These are phyloP conservation scores for Catharanthus roseus DNA, from an alignment of 257 asterid genomes.

Conservation along the genomic window DNA sequence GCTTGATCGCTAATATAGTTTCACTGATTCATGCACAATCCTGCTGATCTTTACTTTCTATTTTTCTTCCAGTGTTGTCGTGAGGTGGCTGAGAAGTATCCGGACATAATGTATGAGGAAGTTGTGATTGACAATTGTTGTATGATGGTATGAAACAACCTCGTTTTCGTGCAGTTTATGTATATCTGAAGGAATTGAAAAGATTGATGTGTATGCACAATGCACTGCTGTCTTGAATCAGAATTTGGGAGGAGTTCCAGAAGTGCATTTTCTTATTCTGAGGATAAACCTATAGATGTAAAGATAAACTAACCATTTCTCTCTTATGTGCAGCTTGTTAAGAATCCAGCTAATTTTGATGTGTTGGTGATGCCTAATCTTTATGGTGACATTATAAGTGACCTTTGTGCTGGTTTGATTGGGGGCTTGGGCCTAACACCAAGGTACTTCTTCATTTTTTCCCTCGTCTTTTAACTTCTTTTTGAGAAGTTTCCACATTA, in stretches of 20 bases:
- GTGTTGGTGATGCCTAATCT: slow-evolving; percentile 73
- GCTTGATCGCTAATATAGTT: not conserved
- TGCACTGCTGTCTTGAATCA: not conserved
- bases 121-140: slow-evolving; percentile 95
- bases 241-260: not conserved
- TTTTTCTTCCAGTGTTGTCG: slow-evolving; percentile 71
- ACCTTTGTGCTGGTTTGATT: slow-evolving; percentile 83
- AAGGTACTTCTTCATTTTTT: slow-evolving; percentile 37
- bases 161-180: slow-evolving; percentile 10
- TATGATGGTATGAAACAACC: slow-evolving; percentile 63
- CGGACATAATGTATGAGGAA: slow-evolving; percentile 82
- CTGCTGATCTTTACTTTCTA: slow-evolving; percentile 24
- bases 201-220: not conserved
- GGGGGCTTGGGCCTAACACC: slow-evolving; percentile 98
- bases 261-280: slow-evolving; percentile 1
- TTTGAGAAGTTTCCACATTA: not conserved
- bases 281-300: not conserved
- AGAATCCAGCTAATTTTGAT: slow-evolving; percentile 76
- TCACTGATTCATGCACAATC: slow-evolving; percentile 17
- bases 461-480: not conserved
- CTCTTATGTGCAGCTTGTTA: slow-evolving; percentile 54
- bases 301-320: not conserved
- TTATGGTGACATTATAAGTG: slow-evolving; percentile 70
- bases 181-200: slow-evolving; percentile 2
- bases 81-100: slow-evolving; percentile 93